These are phyloP conservation scores for Pyrenophora teres DNA, from an alignment of 2,329 filamentous ascomycete genomes.

Conservation along the genomic window DNA sequence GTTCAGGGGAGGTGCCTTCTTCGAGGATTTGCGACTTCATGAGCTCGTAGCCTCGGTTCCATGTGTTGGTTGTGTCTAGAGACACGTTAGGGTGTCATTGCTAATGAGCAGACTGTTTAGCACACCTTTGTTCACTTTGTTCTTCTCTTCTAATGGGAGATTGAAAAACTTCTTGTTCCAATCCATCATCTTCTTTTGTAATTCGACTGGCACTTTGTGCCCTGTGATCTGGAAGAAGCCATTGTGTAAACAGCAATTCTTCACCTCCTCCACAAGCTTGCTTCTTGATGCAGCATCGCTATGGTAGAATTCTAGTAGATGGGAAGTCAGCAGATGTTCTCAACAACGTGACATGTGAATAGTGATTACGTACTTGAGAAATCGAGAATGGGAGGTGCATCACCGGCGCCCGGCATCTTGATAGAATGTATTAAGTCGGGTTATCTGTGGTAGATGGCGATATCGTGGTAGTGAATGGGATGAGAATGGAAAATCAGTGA, in stretches of 20 bases:
- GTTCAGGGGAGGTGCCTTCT: constrained; percentile 49
- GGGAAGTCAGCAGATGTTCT: neutral
- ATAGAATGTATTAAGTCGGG: neutral
- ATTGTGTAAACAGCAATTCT: constrained; percentile 41
- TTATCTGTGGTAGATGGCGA: neutral
- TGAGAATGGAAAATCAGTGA: neutral
- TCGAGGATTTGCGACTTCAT: constrained; percentile 52
- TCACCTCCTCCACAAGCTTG: constrained; percentile 35
- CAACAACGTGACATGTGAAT: neutral
- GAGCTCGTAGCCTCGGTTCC: constrained; percentile 52
- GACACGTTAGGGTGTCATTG: neutral
- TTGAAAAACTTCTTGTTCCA: constrained; percentile 51
- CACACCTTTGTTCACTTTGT: constrained; percentile 46
- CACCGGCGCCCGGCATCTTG: constrained; percentile 28
- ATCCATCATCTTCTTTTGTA: constrained; percentile 48
- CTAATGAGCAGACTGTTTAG: rapidly evolving
- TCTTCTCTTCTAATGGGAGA: constrained; percentile 50
- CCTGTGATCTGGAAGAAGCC: constrained; percentile 56
- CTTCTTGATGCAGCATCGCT: constrained; percentile 28
- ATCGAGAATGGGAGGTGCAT: constrained; percentile 34
- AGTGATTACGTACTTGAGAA: constrained; percentile 28
- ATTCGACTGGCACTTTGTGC: constrained; percentile 46
- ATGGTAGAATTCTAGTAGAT: constrained; percentile 31
- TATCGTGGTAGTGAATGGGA: neutral
- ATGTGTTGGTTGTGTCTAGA: constrained; percentile 44